Evolutionary conservation across 768 basidiomycete genomes (phyloP), one percentile per base, ranked within the genome.

Genomic region (Panellus pusillus): DNA sequence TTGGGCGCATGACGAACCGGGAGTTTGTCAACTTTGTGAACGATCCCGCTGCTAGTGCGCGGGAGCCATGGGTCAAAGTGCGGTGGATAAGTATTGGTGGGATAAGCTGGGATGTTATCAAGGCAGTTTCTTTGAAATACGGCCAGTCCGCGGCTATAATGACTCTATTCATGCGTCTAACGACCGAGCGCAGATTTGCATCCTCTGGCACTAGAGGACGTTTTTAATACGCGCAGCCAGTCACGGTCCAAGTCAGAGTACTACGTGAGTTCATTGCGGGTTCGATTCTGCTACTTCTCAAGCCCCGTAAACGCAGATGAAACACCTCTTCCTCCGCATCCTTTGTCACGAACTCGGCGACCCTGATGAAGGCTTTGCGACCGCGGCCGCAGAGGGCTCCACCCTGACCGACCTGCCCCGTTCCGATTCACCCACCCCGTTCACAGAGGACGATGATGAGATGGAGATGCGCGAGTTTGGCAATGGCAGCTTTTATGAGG

Each of bases 31-130:
- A 76, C 9, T 68, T 85, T 52, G 73, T 89, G 69, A 62, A 72
- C 15, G 72, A 78, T 54, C 63, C 66, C 13, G 65, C 56, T 7
- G 78, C 79, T 6, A 75, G 79, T 53, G 67, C 70, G 51, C 73
- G 74, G 50, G 80, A 83, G 56, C 68, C 78, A 4, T 87, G 84
- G 84, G 80, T 79, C 24, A 85, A 80, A 63, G 87, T 87, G 15
- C 71, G 88, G 47, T 90, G 86, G 87, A 87, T 89, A 47, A 86
- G 86, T 59, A 76, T 89, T 57, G 82, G 79, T 19, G 88, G 87
- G 6, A 62, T 80, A 56, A 79, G 80, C 58, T 89, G 86, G 85
- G 86, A 88, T 61, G 84, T 89, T 35, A 77, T 90, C 61, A 85
- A 83, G 61, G 80, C 81, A 0, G 67, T 89, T 29, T 82, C 84